A percentile compares a stretch with the other conserved stretches of the same genome.
Evolutionary conservation across 306 rosid genomes (phyloP).

Genomic region (Quercus robur): DNA sequence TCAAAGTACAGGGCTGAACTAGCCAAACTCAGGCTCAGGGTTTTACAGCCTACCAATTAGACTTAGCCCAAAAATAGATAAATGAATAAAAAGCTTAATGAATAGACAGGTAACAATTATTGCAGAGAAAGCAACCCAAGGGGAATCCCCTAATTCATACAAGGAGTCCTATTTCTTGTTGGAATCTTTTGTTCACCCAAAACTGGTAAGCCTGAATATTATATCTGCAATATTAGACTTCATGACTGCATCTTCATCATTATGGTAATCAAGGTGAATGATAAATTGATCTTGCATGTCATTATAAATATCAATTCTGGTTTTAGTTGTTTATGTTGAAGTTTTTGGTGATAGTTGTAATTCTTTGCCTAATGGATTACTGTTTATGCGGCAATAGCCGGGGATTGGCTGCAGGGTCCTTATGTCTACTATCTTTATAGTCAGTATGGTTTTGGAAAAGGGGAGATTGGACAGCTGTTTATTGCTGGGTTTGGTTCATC

Average conservation of each 20-base stretch:
- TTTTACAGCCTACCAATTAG: too few species aligned
- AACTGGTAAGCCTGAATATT: background rate
- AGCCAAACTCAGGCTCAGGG: too few species aligned
- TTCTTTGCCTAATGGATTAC: slow-evolving; percentile 26
- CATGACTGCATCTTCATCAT: background rate
- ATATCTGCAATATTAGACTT: background rate
- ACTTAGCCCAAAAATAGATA: too few species aligned
- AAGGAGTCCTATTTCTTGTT: background rate
- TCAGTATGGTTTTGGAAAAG: slow-evolving; percentile 79
- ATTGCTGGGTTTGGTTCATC: slow-evolving; percentile 99
- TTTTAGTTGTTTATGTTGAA: background rate
- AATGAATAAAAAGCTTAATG: too few species aligned
- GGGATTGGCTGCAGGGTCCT: slow-evolving; percentile 99
- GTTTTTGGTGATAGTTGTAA: slow-evolving; percentile 16
- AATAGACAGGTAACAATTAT: too few species aligned
- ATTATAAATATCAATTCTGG: background rate
- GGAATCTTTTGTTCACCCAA: background rate
- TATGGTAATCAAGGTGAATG: background rate
- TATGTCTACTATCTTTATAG: slow-evolving; percentile 95
- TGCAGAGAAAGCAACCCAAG: too few species aligned
- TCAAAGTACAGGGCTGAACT: too few species aligned
- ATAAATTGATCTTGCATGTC: background rate
- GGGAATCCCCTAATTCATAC: background rate
- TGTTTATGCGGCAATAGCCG: slow-evolving; percentile 63
- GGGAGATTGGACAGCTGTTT: slow-evolving; percentile 93